Evolutionary conservation across 495 filamentous ascomycete genomes (phyloP), one percentile per base, ranked within the genome.

Genomic region (Aspergillus biplanus): DNA sequence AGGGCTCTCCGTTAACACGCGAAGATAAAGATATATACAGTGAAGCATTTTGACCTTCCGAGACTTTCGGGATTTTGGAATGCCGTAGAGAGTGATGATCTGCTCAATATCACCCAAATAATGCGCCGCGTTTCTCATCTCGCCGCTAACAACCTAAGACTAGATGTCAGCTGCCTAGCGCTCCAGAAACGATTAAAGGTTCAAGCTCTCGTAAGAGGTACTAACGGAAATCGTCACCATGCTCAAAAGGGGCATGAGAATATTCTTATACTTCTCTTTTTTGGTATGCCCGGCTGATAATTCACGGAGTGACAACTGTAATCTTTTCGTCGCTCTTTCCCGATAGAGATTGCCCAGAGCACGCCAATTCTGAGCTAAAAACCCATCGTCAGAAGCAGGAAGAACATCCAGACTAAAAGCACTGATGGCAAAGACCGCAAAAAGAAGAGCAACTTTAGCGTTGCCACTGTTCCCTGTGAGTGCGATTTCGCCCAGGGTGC

Each of bases 31-130:
- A 37, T 64, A 65, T 12, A 68, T 68, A 49, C 62, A 58, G 49
- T 64, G 62, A 6, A 68, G 62, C 66, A 68, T 68, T 31, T 59
- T 59, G 8, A 68, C 62, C 59, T 68, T 68, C 12, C 53, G 49
- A 33, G 66, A 68, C 21, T 61, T 61, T 15, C 46, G 58, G 33
- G 16, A 2, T 44, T 61, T 61, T n/a, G 58, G 48, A 21, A 61
- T 53, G 5, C 58, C 58, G 34, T 61, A 61, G 33, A 52, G 48
- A 1, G 34, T 46, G n/a, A 61, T 61, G 2, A 61, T 44, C 12
- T 44, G 58, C 16, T 61, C 58, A 27, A 61, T 61, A 44, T 61
- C 58, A 32, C 58, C n/a, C 33, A 61, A n/a, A 33, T 61, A 61
- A 35, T 53, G 48, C 15, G 48, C 58, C 16, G 58, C 58, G 44